Evolutionary conservation across 306 rosid species (phyloP).

Genomic region (Malus asiatica): DNA sequence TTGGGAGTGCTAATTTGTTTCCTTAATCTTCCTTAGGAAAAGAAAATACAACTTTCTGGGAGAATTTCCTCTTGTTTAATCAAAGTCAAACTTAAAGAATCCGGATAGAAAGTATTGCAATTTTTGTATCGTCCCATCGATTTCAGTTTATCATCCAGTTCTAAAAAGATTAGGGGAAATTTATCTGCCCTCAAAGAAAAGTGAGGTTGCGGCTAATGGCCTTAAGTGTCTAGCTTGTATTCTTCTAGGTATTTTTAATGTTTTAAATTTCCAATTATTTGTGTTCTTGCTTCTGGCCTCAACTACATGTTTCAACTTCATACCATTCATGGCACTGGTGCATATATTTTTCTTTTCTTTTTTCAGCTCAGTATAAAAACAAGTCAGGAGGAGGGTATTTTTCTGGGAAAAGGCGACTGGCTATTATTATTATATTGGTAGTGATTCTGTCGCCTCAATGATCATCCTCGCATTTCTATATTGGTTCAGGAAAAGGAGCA

Average conservation of each 20-base stretch:
- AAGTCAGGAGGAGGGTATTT: neutral
- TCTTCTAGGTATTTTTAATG: neutral
- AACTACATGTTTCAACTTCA: too few species aligned
- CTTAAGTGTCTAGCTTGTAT: neutral
- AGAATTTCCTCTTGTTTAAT: neutral
- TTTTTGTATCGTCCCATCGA: neutral
- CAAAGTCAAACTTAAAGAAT: neutral
- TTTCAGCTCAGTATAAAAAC: too few species aligned
- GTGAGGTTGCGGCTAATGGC: neutral
- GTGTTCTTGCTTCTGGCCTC: neutral
- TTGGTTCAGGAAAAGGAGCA: slow-evolving; percentile 11
- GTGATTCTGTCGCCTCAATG: neutral
- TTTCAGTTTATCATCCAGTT: neutral
- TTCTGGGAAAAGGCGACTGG: neutral
- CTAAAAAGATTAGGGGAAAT: neutral
- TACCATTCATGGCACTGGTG: too few species aligned
- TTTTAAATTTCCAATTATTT: neutral
- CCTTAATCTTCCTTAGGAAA: neutral
- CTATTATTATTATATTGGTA: neutral
- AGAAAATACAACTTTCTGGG: neutral
- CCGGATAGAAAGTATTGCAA: neutral
- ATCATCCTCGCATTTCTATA: slow-evolving; percentile 4
- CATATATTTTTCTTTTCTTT: too few species aligned
- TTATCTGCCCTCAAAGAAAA: neutral
- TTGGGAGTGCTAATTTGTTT: neutral